A percentile compares a stretch with the other conserved stretches of the same genome.
These are phyloP conservation scores for Eucalyptus pumila DNA, from an alignment of 345 rosid genomes.

Conservation along the genomic window DNA sequence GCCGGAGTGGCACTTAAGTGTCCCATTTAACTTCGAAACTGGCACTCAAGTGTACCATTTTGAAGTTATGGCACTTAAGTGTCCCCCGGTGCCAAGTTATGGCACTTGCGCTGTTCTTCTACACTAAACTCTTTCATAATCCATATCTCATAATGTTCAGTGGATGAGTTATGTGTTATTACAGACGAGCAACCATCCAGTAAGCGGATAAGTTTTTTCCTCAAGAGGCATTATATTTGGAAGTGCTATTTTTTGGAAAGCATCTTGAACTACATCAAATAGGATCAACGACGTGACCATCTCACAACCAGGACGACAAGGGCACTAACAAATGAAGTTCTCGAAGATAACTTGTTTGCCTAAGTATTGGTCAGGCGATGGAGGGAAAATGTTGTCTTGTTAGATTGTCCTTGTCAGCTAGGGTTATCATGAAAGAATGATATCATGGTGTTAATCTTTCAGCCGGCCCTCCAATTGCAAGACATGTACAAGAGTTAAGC, in stretches of 20 bases:
- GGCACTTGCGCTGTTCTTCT: too few species aligned
- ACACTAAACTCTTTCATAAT: not conserved
- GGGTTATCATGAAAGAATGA: not conserved
- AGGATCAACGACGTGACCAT: not conserved
- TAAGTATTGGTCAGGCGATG: not conserved
- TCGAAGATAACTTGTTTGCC: not conserved
- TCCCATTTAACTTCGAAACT: too few species aligned
- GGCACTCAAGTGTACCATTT: too few species aligned
- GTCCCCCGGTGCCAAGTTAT: too few species aligned
- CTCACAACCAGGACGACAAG: not conserved
- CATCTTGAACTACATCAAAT: not conserved
- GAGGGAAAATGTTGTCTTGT: not conserved
- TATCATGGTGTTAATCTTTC: not conserved
- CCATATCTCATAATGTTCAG: not conserved
- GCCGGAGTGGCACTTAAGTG: too few species aligned
- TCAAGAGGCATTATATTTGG: not conserved
- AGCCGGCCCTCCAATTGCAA: not conserved
- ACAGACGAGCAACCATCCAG: not conserved
- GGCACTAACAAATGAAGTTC: not conserved
- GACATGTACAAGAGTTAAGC: not conserved
- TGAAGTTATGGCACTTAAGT: too few species aligned
- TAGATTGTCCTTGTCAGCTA: not conserved
- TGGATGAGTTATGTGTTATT: not conserved
- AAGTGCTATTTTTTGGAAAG: not conserved
- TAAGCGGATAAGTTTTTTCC: not conserved